Base-by-base conservation (phyloP, 768 basidiomycete genomes). In the Termitomyces sp. region DNA sequence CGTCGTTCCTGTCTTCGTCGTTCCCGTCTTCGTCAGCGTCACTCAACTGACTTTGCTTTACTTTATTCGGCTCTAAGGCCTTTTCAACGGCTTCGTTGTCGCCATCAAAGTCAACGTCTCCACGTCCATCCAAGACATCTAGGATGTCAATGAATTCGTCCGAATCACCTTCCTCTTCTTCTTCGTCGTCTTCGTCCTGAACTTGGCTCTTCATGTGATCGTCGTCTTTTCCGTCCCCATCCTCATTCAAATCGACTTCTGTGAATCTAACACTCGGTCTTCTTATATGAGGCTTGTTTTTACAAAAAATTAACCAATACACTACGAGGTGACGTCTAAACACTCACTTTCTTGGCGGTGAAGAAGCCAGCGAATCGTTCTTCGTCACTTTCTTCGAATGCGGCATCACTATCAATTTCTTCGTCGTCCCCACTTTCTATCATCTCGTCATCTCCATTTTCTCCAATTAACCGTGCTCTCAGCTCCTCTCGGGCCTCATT, bases 381-480 rank as follows among this genome's bases (percentile, higher is more conserved):
- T 58, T 86, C 86, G 36, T 92, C 91, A 57, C 82, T 85, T 68
- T 91, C 88, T 61, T 91, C 89, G 60, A 92, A 91, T 1, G 91
- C 93, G 61, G 79, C 86, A 66, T 95, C 93, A 62, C 86, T 89
- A 60, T 92, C 89, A 48, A 94, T 82, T 61, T 94, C 91, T 67
- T 94, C 91, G 67, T 95, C 93, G 62, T 95, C 89, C 1, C 74
- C 84, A 61, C 82, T 84, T 36, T 78, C 85, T 63, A 91, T 79
- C 61, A 67, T 71, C 58, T 83, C 78, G 48, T 77, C 76, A 35
- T 84, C 85, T 13, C 71, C 78, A 38, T 78, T 70, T 61, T 83
- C 82, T 6, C 79, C 82, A 52, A 84, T 74, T 50, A 89, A 67
- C 62, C 81, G 75, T 18, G 84, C 75, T 33, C 67, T 66, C 44